Conservation (phyloP, 176 grass and related monocot genomes). For the Metroxylon sagu region DNA sequence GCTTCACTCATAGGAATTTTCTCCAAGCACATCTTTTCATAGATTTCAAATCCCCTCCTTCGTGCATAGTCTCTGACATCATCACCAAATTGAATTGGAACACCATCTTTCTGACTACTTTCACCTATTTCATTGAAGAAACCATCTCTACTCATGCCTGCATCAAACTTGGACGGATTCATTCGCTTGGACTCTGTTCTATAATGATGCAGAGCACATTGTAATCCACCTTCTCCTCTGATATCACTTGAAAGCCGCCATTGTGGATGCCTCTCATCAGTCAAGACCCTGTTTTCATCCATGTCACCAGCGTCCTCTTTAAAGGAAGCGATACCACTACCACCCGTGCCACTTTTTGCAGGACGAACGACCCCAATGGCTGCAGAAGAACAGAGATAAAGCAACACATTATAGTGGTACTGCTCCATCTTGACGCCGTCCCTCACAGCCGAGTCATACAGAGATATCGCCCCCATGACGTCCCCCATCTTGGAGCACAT, state of each 20-base stretch:
- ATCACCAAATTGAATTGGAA: conserved; percentile 25
- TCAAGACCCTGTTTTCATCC: no score
- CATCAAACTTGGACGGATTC: background rate
- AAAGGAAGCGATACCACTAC: conserved; percentile 10
- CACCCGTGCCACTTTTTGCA: conserved; percentile 43
- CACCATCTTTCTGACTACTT: background rate
- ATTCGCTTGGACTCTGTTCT: no score
- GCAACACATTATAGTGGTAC: conserved; percentile 67
- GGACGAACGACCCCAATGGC: conserved; percentile 43
- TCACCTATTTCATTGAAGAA: background rate
- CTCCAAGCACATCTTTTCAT: conserved; percentile 37
- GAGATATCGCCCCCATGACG: conserved; percentile 38
- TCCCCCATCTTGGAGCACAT: conserved; percentile 62
- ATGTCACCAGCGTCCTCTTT: background rate
- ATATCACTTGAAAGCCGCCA: no score
- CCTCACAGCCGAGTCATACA: conserved; percentile 38
- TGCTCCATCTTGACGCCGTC: conserved; percentile 34
- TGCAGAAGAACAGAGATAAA: conserved; percentile 55
- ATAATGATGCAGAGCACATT: no score
- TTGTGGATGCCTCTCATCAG: no score
- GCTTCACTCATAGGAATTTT: conserved; percentile 48
- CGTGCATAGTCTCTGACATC: conserved; percentile 42
- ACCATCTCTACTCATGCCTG: background rate
- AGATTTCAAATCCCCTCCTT: conserved; percentile 46
- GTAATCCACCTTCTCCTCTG: no score